Conservation (phyloP, 176 grass and related monocot genomes). For the Cenchrus americanus region DNA sequence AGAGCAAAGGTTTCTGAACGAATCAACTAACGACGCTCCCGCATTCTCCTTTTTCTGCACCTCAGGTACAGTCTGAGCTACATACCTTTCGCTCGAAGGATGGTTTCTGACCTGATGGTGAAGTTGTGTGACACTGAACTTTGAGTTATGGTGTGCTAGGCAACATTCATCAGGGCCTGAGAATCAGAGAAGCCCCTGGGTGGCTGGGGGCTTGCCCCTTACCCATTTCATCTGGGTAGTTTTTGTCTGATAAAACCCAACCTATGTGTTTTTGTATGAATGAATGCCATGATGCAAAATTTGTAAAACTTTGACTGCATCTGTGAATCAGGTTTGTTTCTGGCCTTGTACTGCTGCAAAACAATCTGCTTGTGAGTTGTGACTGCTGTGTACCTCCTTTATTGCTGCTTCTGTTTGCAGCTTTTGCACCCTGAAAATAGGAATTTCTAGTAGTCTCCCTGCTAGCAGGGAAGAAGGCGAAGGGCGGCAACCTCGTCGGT, state of each 20-base stretch:
- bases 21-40: background rate
- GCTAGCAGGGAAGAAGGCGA: too few species aligned
- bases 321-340: background rate
- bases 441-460: too few species aligned
- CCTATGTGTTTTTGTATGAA: constrained; percentile 6
- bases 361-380: background rate
- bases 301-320: constrained; percentile 18
- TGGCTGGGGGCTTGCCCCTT: constrained; percentile 1
- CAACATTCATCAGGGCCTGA: background rate
- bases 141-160: constrained; percentile 9
- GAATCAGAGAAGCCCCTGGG: background rate
- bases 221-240: background rate
- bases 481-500: too few species aligned
- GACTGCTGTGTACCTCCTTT: too few species aligned
- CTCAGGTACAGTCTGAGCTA: constrained; percentile 95
- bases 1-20: background rate
- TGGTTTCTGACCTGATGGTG: constrained; percentile 82
- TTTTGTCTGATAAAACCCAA: background rate
- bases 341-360: background rate
- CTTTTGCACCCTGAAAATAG: too few species aligned
- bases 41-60: constrained; percentile 14
- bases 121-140: constrained; percentile 88
- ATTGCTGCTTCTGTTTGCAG: too few species aligned
- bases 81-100: constrained; percentile 82
- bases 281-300: background rate